phyloP scores from a whole-genome alignment of 352 stramenopile genomes.

The Pythium guiyangense region DNA sequence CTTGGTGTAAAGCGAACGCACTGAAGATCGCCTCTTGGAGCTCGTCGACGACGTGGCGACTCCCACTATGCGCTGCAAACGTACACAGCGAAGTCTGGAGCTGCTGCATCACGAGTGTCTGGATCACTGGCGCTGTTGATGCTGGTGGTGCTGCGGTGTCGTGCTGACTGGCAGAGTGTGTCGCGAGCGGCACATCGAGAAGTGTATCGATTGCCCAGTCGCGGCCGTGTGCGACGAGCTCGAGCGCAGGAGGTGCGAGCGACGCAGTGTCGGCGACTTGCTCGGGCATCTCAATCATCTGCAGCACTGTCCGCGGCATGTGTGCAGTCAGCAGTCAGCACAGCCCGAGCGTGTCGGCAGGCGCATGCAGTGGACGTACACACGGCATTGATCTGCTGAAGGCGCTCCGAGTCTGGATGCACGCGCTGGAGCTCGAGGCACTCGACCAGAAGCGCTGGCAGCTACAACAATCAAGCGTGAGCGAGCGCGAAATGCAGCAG shows the following conservation, averaged over 20 bases:
- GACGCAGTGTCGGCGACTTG: conserved; percentile 5
- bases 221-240: conserved; percentile 2
- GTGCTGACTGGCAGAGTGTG: neutral
- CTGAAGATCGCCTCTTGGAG: conserved; percentile 21
- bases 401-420: neutral
- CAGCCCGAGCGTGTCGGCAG: neutral
- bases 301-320: conserved; percentile 30
- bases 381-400: conserved; percentile 32
- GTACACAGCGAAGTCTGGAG: conserved; percentile 34
- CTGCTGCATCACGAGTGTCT: conserved; percentile 21
- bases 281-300: conserved; percentile 32
- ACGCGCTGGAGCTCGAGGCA: conserved; percentile 6
- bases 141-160: too few relatives aligned
- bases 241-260: neutral
- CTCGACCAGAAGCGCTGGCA: conserved; percentile 6
- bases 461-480: neutral
- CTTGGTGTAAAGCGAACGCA: conserved; percentile 15
- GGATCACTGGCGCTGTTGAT: neutral
- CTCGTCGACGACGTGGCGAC: conserved; percentile 20
- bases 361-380: conserved; percentile 8
- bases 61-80: conserved; percentile 17
- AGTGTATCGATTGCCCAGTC: conserved; percentile 41
- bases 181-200: conserved; percentile 13
- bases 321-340: neutral
- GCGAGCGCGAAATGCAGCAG: neutral